phyloP scores from a whole-genome alignment of 2,329 filamentous ascomycete species.

The Fusarium guadeloupense region DNA sequence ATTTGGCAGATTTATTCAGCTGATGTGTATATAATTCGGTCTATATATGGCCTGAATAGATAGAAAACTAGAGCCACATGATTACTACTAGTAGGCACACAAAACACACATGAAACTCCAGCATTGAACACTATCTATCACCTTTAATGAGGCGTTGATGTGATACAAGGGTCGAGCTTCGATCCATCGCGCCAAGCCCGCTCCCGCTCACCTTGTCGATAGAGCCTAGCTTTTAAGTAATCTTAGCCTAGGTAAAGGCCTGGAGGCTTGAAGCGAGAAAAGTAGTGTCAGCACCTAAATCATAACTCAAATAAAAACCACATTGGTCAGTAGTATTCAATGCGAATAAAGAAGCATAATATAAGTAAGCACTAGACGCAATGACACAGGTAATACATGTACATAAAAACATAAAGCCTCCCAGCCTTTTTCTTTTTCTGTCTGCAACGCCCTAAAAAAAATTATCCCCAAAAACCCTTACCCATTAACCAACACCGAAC shows the following conservation, averaged over 20 bases:
- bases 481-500: conserved; percentile 22
- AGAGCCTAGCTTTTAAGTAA: neutral
- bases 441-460: conserved; percentile 18
- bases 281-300: neutral
- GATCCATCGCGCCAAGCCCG: conserved; percentile 30
- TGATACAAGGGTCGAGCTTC: conserved; percentile 28
- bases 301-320: neutral
- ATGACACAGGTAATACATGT: neutral
- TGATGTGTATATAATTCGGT: too few species aligned
- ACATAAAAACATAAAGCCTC: neutral
- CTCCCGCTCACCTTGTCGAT: conserved; percentile 12
- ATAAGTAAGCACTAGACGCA: neutral
- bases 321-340: neutral
- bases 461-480: neutral
- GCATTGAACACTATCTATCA: neutral
- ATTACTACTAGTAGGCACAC: too few species aligned
- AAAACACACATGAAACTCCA: neutral
- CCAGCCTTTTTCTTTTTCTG: neutral
- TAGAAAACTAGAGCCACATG: too few species aligned
- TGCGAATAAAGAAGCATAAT: neutral
- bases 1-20: neutral
- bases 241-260: neutral
- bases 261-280: neutral
- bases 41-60: too few species aligned
- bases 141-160: conserved; percentile 16